Evolutionary conservation across 768 basidiomycete species (phyloP), one percentile per base, ranked within the genome.

Genomic region (Agrocybe chaxingu): DNA sequence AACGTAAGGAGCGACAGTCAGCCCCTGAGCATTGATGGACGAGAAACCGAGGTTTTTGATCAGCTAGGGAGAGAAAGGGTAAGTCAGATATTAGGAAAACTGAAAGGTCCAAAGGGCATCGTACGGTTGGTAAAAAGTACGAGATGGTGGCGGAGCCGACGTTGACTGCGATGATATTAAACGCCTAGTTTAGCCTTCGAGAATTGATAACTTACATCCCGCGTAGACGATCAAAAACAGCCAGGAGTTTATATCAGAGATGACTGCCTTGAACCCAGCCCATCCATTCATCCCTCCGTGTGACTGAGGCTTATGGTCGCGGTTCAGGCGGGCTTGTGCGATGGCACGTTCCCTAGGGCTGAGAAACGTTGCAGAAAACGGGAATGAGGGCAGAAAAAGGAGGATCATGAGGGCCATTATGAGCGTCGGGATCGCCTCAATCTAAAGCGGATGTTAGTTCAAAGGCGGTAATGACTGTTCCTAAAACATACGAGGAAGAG

Each of bases 211-310:
- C 74, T 52, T 53, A 79, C 78, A 81, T 62, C 78, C 77, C 0
- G 77, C 77, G 50, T 80, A 80, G 8, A 79, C 66, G 2, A 73
- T 39, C 70, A 78, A 73, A 51, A 80, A 75, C 43, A 77, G 45
- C 79, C 79, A 82, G 8, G 80, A 70, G 60, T 80, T 75, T 8
- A 67, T 32, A 61, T 82, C 80, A 7, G 66, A 58, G 31, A 80
- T 59, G 41, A 82, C 60, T n/a, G 73, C 75, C 48, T 77, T 79
- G 62, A 82, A 74, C 4, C 78, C 79, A 53, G 74, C 61, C 79
- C 77, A 80, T n/a, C 79, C 80, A n/a, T 63, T 72, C 78, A 79
- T 77, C 16, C 79, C 80, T 29, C 80, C 80, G 58, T 81, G 80
- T 3, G 79, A 80, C 42, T 74, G 74, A 12, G 80, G 80, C 51